Percentiles rank a stretch among this genome's conserved stretches.
Evolutionary conservation across 2,329 filamentous ascomycete species (phyloP).

Genomic region (Colletotrichum spaethianum): DNA sequence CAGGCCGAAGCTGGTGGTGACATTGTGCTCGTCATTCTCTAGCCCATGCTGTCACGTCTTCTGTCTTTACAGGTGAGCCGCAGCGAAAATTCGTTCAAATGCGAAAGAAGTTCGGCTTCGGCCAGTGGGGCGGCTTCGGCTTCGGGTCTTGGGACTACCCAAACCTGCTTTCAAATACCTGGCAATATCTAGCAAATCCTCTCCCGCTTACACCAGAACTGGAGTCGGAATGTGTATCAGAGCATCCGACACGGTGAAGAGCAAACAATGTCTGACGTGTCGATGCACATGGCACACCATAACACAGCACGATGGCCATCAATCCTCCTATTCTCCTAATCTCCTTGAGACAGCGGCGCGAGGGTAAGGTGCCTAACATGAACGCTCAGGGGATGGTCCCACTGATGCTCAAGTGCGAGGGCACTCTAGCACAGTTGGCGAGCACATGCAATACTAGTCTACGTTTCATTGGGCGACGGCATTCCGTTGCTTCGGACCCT

Average conservation of each 20-base stretch:
- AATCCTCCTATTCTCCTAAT: constrained; percentile 38
- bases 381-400: constrained; percentile 1
- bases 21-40: background rate
- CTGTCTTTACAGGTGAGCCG: too few relatives aligned
- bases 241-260: constrained; percentile 23
- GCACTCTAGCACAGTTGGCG: too few relatives aligned
- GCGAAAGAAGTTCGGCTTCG: background rate
- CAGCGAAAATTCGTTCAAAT: background rate
- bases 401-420: background rate
- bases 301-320: constrained; percentile 3
- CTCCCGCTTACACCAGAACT: background rate
- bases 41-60: background rate
- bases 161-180: constrained; percentile 1
- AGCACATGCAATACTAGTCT: background rate
- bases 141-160: background rate
- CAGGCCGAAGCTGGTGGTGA: background rate
- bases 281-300: constrained; percentile 14
- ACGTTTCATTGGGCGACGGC: background rate
- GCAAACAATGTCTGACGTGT: constrained; percentile 39
- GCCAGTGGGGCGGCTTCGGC: background rate
- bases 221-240: constrained; percentile 14
- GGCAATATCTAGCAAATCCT: background rate
- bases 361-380: background rate
- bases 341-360: constrained; percentile 33
- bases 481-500: constrained; percentile 15